Conservation (phyloP, 2,329 filamentous ascomycete species). For the Cytospora mali region DNA sequence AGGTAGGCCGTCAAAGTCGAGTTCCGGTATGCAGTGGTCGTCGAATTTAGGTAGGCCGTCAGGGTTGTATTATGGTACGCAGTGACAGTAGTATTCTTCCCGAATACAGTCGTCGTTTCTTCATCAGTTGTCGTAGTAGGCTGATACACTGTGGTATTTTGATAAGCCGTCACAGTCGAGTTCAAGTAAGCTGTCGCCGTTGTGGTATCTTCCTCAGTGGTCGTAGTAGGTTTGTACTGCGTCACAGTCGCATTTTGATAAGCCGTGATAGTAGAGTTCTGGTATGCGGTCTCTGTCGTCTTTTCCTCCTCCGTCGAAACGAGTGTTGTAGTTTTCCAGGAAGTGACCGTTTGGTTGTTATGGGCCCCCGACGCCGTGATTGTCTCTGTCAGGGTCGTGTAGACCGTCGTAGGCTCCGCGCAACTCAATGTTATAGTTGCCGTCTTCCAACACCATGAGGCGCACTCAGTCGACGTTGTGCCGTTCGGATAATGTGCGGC, state of each 20-base stretch:
- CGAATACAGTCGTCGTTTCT: not conserved
- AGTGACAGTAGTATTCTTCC: not conserved
- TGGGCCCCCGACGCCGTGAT: conserved; percentile 10
- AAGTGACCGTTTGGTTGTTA: conserved; percentile 15
- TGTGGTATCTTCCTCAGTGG: not conserved
- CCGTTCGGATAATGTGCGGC: conserved; percentile 16
- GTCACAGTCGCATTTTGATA: conserved; percentile 3
- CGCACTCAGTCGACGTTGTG: conserved; percentile 17
- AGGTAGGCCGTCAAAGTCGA: not conserved
- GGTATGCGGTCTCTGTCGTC: conserved; percentile 19
- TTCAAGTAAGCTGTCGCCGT: not conserved
- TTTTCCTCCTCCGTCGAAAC: conserved; percentile 8
- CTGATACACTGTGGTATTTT: not conserved
- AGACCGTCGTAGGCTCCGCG: not conserved
- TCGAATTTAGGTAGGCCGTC: not conserved
- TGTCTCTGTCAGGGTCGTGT: conserved; percentile 6
- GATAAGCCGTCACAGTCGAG: not conserved
- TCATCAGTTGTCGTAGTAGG: not conserved
- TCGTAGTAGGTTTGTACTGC: not conserved
- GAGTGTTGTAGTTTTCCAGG: conserved; percentile 14
- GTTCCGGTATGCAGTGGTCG: not conserved
- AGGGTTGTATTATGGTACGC: not conserved
- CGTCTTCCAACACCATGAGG: conserved; percentile 25
- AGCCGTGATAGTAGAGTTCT: conserved; percentile 11
- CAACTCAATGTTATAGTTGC: conserved; percentile 5